Conservation (phyloP, 2,329 filamentous ascomycete genomes). For the Fusarium virguliforme region DNA sequence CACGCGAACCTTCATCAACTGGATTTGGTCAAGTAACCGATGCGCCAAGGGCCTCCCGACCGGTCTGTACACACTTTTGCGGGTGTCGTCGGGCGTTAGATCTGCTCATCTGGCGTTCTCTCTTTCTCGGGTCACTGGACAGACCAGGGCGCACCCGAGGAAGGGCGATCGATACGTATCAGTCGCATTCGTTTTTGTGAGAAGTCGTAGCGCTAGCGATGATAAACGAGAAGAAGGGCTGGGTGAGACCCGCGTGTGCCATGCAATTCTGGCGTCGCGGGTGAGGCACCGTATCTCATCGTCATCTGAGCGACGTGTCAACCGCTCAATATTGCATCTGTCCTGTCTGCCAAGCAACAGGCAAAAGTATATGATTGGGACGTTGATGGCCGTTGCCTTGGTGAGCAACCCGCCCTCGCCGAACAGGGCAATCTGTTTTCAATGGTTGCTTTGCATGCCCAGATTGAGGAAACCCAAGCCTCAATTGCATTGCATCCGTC, state of each 20-base stretch:
- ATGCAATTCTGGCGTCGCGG: constrained; percentile 20
- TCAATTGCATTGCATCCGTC: constrained; percentile 49
- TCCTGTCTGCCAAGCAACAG: constrained; percentile 25
- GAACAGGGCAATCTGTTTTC: constrained; percentile 36
- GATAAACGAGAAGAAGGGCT: constrained; percentile 10
- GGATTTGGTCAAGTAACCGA: constrained; percentile 45
- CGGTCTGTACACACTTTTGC: constrained; percentile 43
- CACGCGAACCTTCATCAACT: constrained; percentile 29
- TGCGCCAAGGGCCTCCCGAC: constrained; percentile 33
- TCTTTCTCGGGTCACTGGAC: constrained; percentile 17
- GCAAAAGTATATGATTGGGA: constrained; percentile 22
- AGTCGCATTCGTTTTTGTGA: constrained; percentile 17
- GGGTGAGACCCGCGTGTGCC: constrained; percentile 14
- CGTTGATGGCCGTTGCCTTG: constrained; percentile 30
- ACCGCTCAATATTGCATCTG: constrained; percentile 16
- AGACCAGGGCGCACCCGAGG: constrained; percentile 11
- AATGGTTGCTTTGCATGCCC: constrained; percentile 29
- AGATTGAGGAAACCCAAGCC: constrained; percentile 46
- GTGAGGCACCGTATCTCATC: constrained; percentile 22
- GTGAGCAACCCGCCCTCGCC: constrained; percentile 28
- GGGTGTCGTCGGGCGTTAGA: constrained; percentile 45
- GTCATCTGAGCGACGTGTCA: constrained; percentile 13
- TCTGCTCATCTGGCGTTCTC: constrained; percentile 33
- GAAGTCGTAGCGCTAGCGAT: constrained; percentile 18
- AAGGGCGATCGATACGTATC: constrained; percentile 3